A percentile compares a stretch with the other conserved stretches of the same genome.
These are phyloP conservation scores for Talaromyces funiculosus DNA, from an alignment of 2,329 filamentous ascomycete genomes.

Conservation along the genomic window DNA sequence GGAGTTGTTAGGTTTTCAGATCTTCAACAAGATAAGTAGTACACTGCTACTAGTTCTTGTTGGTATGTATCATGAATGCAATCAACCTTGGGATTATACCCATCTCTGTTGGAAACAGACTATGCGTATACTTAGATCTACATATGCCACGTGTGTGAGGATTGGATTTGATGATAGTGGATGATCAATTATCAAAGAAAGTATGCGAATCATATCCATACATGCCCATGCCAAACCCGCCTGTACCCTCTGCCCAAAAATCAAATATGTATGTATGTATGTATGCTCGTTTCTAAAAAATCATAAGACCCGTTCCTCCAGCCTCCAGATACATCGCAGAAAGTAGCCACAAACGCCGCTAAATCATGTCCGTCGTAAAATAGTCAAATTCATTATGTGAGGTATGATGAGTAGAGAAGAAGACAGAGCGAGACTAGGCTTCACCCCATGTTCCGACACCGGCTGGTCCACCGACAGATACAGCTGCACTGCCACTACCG, in stretches of 20 bases:
- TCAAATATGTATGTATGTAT: neutral
- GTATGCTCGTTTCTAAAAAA: neutral
- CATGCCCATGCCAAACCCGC: neutral
- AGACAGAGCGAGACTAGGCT: constrained; percentile 33
- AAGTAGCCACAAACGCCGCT: neutral
- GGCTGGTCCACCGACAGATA: constrained; percentile 56
- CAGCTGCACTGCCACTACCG: constrained; percentile 67
- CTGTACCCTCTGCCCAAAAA: neutral
- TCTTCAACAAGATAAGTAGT: neutral
- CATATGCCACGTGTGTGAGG: neutral
- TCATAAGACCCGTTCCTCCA: neutral
- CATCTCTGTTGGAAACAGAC: neutral
- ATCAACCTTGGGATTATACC: neutral
- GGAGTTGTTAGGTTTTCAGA: constrained; percentile 8
- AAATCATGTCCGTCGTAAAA: neutral
- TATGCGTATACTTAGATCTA: neutral
- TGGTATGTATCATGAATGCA: constrained; percentile 12
- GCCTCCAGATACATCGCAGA: neutral
- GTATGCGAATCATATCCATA: neutral
- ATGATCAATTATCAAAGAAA: neutral
- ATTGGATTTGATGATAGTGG: neutral
- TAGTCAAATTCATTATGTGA: neutral
- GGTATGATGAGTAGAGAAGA: neutral
- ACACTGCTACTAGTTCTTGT: neutral
- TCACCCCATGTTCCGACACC: constrained; percentile 77